A percentile compares a stretch with the other conserved stretches of the same genome.
Conservation (phyloP, 139 green algal species). For the Micractinium sp. region DNA sequence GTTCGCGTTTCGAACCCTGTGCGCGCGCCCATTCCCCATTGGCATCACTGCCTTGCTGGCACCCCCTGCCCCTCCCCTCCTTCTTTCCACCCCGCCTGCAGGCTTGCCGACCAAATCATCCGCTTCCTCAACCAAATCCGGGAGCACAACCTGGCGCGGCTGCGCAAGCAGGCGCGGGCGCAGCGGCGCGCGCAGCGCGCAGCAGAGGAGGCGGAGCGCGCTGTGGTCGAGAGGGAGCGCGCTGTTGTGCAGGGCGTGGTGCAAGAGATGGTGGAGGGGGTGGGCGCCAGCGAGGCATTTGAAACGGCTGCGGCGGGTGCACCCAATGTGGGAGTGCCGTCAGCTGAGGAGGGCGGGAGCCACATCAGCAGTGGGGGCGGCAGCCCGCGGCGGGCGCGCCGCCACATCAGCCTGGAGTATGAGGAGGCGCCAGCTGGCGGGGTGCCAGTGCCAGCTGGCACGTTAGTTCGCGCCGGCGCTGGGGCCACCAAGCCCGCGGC, state of each 20-base stretch:
- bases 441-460: background rate
- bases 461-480: no score
- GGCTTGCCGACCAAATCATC: conserved; percentile 61
- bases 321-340: background rate
- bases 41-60: background rate
- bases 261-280: background rate
- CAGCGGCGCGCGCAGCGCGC: background rate
- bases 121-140: conserved; percentile 34
- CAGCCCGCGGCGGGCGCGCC: background rate
- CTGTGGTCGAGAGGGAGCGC: background rate
- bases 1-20: no score
- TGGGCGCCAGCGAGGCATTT: background rate
- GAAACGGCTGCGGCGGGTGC: background rate
- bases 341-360: background rate
- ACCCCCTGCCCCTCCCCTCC: background rate
- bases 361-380: background rate
- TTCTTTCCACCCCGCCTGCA: background rate
- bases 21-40: no score
- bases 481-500: background rate
- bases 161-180: no score
- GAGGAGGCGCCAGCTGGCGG: background rate
- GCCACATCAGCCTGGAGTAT: conserved; percentile 18
- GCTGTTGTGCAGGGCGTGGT: background rate
- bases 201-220: background rate
- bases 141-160: conserved; percentile 39